Conservation (phyloP, 805 yeast genomes). For the Diddensiella transvaalensis region DNA sequence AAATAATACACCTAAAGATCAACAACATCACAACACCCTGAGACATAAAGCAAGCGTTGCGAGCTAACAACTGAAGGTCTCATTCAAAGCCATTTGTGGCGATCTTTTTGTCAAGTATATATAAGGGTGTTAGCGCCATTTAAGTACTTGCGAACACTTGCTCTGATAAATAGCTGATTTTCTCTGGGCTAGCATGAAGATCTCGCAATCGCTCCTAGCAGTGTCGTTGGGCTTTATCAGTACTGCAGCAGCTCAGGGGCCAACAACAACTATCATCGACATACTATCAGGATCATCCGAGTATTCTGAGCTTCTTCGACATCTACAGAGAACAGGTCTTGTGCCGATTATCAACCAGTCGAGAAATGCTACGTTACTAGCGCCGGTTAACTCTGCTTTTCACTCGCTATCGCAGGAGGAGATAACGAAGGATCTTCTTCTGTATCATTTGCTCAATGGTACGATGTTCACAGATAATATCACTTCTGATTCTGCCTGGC, state of each 20-base stretch:
- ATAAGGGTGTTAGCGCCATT: no score
- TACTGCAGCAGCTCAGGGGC: background rate
- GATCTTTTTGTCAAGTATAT: no score
- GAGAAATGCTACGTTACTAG: conserved; percentile 66
- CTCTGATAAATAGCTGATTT: no score
- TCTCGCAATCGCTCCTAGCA: no score
- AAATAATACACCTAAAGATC: no score
- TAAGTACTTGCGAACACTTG: no score
- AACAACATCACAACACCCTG: no score
- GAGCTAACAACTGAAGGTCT: no score
- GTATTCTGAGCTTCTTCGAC: conserved; percentile 59
- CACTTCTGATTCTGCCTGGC: conserved; percentile 9
- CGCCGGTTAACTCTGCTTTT: conserved; percentile 80
- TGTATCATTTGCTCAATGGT: conserved; percentile 36
- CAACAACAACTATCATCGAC: conserved; percentile 47
- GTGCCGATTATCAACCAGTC: conserved; percentile 59
- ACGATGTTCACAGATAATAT: conserved; percentile 33
- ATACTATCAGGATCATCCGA: conserved; percentile 63
- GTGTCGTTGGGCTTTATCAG: no score
- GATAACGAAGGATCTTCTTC: conserved; percentile 23
- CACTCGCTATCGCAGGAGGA: conserved; percentile 23
- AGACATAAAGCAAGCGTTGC: no score
- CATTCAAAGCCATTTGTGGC: no score
- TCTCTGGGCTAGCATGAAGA: no score
- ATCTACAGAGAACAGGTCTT: conserved; percentile 58